Base-by-base conservation (phyloP, 2,329 filamentous ascomycete species). In the Pleurostoma richardsiae region DNA sequence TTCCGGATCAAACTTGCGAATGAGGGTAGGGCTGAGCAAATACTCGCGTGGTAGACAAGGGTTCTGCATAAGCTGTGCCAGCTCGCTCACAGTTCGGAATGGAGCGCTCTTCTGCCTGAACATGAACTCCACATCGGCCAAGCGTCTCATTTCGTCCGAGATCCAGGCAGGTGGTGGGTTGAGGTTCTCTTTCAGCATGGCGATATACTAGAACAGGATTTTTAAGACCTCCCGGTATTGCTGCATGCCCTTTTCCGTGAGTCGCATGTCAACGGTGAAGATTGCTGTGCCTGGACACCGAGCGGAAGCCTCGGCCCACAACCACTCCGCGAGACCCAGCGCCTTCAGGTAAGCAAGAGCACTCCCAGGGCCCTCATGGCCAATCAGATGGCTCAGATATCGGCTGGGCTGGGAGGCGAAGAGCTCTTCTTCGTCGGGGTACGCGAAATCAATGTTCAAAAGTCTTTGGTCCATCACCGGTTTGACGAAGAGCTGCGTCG, bases 31-130 rank as follows among this genome's bases (percentile, higher is more conserved):
- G 56, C 91, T 96, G 6, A 99, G 74, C 11, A 99, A 74, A 82
- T 86, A 89, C 61, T 96, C 88, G 52, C 91, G 82, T 3, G 90
- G 90, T 40, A 95, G 72, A 39, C 94, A 71, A 2, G 88, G 87
- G 64, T 88, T 90, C 63, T 97, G 94, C 94, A 99, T 97, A 19
- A 90, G 80, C 19, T 86, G 83, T 60, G 86, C 90, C 53, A 90
- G 82, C 50, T 80, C 83, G 71, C 90, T 96, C 0, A 90, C 94
- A 58, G 96, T 97, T 29, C 86, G 82, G 61, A 86, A 92, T 2
- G 92, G 90, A 1, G 88, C 88, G 3, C 84, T 88, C 73, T 97
- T 97, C 63, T 97, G 89, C 67, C 85, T 89, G 69, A 95, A 99
- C 54, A 86, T 88, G 75, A 99, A 99, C 56, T 95, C 88, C 10